phyloP scores from a whole-genome alignment of 305 asterid species.

The Fraxinus dipetala region DNA sequence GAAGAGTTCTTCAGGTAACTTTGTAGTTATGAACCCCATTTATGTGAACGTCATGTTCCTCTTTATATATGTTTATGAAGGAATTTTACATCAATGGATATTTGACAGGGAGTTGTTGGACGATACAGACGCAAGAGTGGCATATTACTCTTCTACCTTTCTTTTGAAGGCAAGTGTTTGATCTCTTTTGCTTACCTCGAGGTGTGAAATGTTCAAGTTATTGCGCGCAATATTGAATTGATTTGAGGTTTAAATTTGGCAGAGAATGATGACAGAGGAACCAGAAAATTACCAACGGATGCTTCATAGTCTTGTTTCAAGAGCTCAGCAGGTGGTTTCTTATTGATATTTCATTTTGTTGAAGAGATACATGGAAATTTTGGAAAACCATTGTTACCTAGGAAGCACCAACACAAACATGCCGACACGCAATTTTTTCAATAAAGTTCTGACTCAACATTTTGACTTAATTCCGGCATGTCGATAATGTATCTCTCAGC shows the following conservation, averaged over 20 bases:
- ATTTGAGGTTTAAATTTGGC: slow-evolving; percentile 33
- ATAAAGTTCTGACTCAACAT: background rate
- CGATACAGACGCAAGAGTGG: slow-evolving; percentile 98
- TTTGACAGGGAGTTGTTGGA: slow-evolving; percentile 80
- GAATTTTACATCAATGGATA: slow-evolving; percentile 16
- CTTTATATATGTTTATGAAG: slow-evolving; percentile 10
- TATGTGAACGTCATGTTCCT: slow-evolving; percentile 14
- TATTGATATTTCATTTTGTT: slow-evolving; percentile 12
- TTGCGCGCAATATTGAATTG: slow-evolving; percentile 9
- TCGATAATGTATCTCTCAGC: background rate
- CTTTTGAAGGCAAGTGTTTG: slow-evolving; percentile 79
- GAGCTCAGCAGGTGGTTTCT: slow-evolving; percentile 86
- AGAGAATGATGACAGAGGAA: slow-evolving; percentile 99
- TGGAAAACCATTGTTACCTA: background rate
- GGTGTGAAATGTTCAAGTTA: slow-evolving; percentile 6
- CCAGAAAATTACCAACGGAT: slow-evolving; percentile 88
- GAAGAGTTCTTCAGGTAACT: slow-evolving; percentile 87
- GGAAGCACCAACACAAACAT: background rate
- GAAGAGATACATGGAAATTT: slow-evolving; percentile 10
- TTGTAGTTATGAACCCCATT: slow-evolving; percentile 22
- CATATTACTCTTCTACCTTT: slow-evolving; percentile 95
- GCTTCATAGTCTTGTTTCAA: slow-evolving; percentile 88
- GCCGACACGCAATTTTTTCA: background rate
- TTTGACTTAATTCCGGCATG: background rate
- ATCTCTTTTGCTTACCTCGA: slow-evolving; percentile 29